Base-by-base conservation (phyloP, 768 basidiomycete genomes). In the Trametes meyenii region DNA sequence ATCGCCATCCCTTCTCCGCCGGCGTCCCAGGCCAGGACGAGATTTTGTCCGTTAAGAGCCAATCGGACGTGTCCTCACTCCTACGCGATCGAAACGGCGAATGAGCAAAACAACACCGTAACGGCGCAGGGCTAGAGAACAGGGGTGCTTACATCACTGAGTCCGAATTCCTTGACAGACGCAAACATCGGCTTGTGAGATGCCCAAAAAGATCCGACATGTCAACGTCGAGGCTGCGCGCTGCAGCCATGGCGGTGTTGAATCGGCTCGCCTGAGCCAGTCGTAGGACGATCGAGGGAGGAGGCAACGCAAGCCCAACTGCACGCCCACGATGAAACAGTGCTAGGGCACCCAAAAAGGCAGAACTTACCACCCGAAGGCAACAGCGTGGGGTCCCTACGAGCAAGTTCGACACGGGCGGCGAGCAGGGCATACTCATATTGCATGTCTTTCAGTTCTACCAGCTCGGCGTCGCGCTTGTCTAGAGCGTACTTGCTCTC, bases 181-280 rank as follows among this genome's bases (percentile, higher is more conserved):
- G 85, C 49, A 96, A 74, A 73, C 95, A 97, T 70, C 92, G 87
- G 39, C 77, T 78, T 0, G 94, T 86, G 63, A 98, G 76, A 63
- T 85, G 81, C 43, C 84, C 83, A 70, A 98, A 96, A 12, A 96
- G 69, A 63, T 93, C 89, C 3, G 87, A 85, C 90, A 98, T 92
- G 72, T 97, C 93, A 43, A 94, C 85, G 36, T 85, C 79, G 43
- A 97, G 82, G 46, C 83, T 84, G 36, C 84, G 82, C 2, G 93
- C 95, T 29, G 87, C 83, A 5, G 85, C 75, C 73, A 96, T 83
- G 2, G 96, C 96, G 53, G 83, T 78, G 66, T 87, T 90, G 74
- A 91, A 96, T 65, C 84, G 82, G 63, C 88, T 91, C 45, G 82
- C 77, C 71, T 97, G 91, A 5, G 89, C 86, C 53, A 96, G 81